These are phyloP conservation scores for Aspergillus sp. DNA, from an alignment of 2,329 filamentous ascomycete genomes.

Conservation along the genomic window DNA sequence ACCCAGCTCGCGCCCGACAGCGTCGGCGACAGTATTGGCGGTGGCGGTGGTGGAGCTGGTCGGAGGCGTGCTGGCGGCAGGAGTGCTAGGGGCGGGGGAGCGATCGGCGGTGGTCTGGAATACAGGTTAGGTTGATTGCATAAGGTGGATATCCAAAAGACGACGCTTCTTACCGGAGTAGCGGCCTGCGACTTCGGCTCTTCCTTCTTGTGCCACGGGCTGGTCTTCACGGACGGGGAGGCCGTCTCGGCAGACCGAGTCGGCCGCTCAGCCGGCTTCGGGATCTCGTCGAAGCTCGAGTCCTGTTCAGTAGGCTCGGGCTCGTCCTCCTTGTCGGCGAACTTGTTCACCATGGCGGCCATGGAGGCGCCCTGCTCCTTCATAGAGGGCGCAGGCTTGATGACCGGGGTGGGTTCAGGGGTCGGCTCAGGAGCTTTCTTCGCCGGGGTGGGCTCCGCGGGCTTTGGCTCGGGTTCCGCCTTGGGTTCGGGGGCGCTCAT, in stretches of 20 bases:
- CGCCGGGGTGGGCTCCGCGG: conserved; percentile 31
- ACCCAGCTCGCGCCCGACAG: conserved; percentile 64
- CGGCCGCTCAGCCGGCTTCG: conserved; percentile 69
- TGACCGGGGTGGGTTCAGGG: conserved; percentile 32
- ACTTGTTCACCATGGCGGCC: conserved; percentile 79
- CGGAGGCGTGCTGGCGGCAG: conserved; percentile 26
- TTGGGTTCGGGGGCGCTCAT: conserved; percentile 47
- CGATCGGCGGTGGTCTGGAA: conserved; percentile 14
- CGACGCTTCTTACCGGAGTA: neutral
- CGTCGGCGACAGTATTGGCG: conserved; percentile 36
- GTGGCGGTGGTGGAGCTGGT: conserved; percentile 34
- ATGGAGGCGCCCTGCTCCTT: conserved; percentile 86
- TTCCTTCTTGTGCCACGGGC: conserved; percentile 30
- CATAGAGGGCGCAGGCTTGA: conserved; percentile 63
- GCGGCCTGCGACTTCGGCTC: conserved; percentile 23
- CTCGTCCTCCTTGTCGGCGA: conserved; percentile 69
- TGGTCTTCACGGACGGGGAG: conserved; percentile 27
- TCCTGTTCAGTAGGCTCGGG: conserved; percentile 55
- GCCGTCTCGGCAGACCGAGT: conserved; percentile 26
- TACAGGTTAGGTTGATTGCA: neutral
- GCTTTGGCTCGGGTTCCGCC: conserved; percentile 49
- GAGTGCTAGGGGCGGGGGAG: conserved; percentile 24
- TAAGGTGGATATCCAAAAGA: neutral
- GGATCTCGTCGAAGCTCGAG: conserved; percentile 83
- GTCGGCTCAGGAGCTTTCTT: conserved; percentile 26